A percentile compares a stretch with the other conserved stretches of the same genome.
phyloP scores from a whole-genome alignment of 179 eudicot species.

The Sideroxylon spinosum region DNA sequence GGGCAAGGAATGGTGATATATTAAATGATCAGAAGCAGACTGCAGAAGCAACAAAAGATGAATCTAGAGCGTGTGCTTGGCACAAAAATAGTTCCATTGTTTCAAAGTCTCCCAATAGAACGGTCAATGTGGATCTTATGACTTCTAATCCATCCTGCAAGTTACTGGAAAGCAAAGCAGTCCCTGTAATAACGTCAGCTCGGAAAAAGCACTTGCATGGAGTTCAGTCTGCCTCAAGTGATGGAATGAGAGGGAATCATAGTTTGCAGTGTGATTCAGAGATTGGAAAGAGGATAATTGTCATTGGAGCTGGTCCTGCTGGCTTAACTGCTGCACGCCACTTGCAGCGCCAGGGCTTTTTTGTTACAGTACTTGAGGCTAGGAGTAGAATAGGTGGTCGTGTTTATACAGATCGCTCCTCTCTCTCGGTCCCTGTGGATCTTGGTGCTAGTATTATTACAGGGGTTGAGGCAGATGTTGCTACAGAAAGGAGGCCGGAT shows the following conservation, averaged over 20 bases:
- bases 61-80: constrained; percentile 16
- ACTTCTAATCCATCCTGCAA: constrained; percentile 22
- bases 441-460: constrained; percentile 99
- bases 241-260: constrained; percentile 21
- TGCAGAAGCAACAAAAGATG: constrained; percentile 25
- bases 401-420: constrained; percentile 77
- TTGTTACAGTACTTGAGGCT: constrained; percentile 82
- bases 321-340: constrained; percentile 96
- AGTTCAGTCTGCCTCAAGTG: constrained; percentile 25
- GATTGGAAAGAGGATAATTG: constrained; percentile 55
- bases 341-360: constrained; percentile 87
- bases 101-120: constrained; percentile 18
- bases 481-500: constrained; percentile 89
- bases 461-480: constrained; percentile 96
- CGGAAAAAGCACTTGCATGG: constrained; percentile 9
- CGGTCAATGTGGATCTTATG: constrained; percentile 25
- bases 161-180: constrained; percentile 25
- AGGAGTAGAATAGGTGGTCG: constrained; percentile 93
- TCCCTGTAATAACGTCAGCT: constrained; percentile 15
- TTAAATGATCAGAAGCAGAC: constrained; percentile 31
- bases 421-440: constrained; percentile 98
- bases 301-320: constrained; percentile 98
- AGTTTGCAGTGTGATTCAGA: constrained; percentile 31
- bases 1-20: constrained; percentile 31
- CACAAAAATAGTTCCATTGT: constrained; percentile 27